Percentiles rank a stretch among this genome's conserved stretches.
Conservation (phyloP, 73 alveolate species). For the Paramecium octaurelia region DNA sequence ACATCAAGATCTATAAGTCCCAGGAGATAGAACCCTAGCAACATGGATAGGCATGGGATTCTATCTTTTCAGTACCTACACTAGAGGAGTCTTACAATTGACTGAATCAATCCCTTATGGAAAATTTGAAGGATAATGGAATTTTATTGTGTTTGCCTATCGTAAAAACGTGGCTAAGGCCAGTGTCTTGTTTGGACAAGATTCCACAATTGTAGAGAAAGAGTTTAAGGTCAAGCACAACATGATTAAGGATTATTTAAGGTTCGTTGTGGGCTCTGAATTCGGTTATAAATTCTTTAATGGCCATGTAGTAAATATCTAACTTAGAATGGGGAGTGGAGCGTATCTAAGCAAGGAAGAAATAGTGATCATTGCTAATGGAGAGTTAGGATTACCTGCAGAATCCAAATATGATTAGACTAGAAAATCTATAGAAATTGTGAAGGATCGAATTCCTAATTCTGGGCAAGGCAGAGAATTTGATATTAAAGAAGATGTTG, state of each 20-base stretch:
- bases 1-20: neutral
- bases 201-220: neutral
- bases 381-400: neutral
- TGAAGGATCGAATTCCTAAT: neutral
- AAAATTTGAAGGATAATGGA: conserved; percentile 20
- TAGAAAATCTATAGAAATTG: neutral
- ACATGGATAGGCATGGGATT: neutral
- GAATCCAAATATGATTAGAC: neutral
- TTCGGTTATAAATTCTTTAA: neutral
- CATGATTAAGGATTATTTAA: neutral
- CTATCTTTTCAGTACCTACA: neutral
- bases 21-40: conserved; percentile 10
- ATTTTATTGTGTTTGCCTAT: neutral
- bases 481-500: neutral
- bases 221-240: neutral
- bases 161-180: neutral
- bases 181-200: neutral
- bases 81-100: neutral
- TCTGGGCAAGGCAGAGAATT: neutral
- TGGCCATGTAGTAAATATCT: neutral
- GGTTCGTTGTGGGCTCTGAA: neutral
- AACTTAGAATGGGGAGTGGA: conserved; percentile 21
- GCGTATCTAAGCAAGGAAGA: neutral
- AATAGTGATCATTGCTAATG: neutral
- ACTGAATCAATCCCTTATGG: neutral